phyloP scores from a whole-genome alignment of 495 filamentous ascomycete species.

The Sphaerosporella brunnea region DNA sequence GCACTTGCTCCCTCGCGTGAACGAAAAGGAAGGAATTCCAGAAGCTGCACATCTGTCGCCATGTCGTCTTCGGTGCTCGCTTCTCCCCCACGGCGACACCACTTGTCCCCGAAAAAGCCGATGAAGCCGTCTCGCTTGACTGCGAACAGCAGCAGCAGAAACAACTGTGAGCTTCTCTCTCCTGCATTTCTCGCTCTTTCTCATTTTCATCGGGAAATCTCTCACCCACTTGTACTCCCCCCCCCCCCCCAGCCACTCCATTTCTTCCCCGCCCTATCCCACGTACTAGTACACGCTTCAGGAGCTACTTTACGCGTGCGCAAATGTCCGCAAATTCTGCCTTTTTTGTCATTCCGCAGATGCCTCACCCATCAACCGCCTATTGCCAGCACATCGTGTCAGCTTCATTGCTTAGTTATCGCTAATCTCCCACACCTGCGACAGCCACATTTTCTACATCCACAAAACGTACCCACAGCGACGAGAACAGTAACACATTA shows the following conservation, averaged over 20 bases:
- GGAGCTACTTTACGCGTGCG: no score
- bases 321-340: constrained; percentile 4
- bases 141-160: not conserved
- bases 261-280: no score
- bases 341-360: constrained; percentile 1
- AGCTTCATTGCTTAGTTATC: not conserved
- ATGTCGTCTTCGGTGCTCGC: not conserved
- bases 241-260: not conserved
- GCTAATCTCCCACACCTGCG: not conserved
- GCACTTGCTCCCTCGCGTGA: no score
- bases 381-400: not conserved
- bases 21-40: no score
- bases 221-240: not conserved
- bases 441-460: constrained; percentile 12
- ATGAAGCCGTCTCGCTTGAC: constrained; percentile 2
- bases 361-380: no score
- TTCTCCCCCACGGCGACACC: constrained; percentile 1
- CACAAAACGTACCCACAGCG: constrained; percentile 20
- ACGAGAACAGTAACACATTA: constrained; percentile 16
- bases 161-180: constrained; percentile 1
- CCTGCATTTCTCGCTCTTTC: not conserved
- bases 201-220: not conserved
- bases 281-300: no score
- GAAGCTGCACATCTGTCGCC: no score
- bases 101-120: constrained; percentile 5